A percentile compares a stretch with the other conserved stretches of the same genome.
These are phyloP conservation scores for Colletotrichum sp. DNA, from an alignment of 2,329 filamentous ascomycete species.

Conservation along the genomic window DNA sequence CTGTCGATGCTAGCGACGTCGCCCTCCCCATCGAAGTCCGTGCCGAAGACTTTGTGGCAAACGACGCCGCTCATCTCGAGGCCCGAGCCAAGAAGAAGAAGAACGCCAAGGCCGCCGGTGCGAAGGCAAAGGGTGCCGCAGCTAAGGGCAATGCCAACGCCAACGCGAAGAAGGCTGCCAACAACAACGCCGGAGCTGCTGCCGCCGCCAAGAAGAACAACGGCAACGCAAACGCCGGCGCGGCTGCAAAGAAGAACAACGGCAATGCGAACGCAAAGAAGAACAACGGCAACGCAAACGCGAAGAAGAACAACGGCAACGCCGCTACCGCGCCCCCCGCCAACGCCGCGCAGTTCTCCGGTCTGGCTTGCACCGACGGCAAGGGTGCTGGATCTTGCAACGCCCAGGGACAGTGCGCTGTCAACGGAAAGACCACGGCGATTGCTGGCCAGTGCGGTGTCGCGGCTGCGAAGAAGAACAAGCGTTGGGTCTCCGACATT, in stretches of 20 bases:
- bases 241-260: not conserved
- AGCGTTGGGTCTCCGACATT: not conserved
- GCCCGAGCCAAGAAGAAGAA: constrained; percentile 4
- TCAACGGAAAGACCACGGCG: constrained; percentile 14
- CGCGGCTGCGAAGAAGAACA: constrained; percentile 3
- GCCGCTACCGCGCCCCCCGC: not conserved
- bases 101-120: not conserved
- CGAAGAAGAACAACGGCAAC: not conserved
- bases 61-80: not conserved
- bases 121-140: not conserved
- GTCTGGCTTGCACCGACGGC: constrained; percentile 12
- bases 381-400: constrained; percentile 16
- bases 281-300: not conserved
- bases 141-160: not conserved
- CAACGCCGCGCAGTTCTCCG: not conserved
- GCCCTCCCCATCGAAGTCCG: constrained; percentile 1
- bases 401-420: not conserved
- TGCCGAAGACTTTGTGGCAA: not conserved
- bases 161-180: not conserved
- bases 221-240: not conserved
- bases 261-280: not conserved
- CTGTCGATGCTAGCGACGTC: not conserved
- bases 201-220: not conserved
- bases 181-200: not conserved
- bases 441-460: constrained; percentile 16